Base-by-base conservation (phyloP, 805 yeast species). In the Ogataea corticis region DNA sequence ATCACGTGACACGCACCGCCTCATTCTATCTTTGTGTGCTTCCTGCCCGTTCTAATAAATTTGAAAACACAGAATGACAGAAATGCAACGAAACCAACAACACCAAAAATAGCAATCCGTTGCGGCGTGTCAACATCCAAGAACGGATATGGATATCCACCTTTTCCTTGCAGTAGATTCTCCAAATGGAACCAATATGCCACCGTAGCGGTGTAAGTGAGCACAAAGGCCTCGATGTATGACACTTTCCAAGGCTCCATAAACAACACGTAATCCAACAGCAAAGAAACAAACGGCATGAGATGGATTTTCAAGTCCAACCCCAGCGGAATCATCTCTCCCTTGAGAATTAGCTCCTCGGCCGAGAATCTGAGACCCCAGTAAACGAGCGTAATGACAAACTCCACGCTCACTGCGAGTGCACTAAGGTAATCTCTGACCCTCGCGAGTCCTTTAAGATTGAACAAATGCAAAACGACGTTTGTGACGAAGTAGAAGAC, bases 331-430 rank as follows among this genome's bases (percentile, higher is more conserved):
- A 83, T 68, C 5, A 63, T 55, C 33, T 61, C 52, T 5, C 52
- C 66, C 4, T 68, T 66, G 41, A 76, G 64, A 31, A 85, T 81
- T 43, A 81, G 58, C 16, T 69, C 66, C 29, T 75, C 57, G 41
- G 75, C 73, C 55, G 80, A 77, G 14, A 84, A 45, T 50, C 81
- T 68, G 51, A 85, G 70, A 0, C 83, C 80, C 92, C 94, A 86
- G 61, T 86, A 86, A 13, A 85, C 77, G 1, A 67, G 28, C 0
- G 87, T 71, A 14, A 86, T 89, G 16, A 85, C 70, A 10, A 75
- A 67, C 58, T 85, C 91, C 14, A 82, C 55, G 0, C 80, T 77
- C 37, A 83, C 63, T 0, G 82, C 80, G 33, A 79, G 57, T 1
- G 87, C 82, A 48, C 82, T 76, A 27, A 75, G 41, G 41, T 66